phyloP scores from a whole-genome alignment of 1,284 basidiomycete species.

The Grifola frondosa region DNA sequence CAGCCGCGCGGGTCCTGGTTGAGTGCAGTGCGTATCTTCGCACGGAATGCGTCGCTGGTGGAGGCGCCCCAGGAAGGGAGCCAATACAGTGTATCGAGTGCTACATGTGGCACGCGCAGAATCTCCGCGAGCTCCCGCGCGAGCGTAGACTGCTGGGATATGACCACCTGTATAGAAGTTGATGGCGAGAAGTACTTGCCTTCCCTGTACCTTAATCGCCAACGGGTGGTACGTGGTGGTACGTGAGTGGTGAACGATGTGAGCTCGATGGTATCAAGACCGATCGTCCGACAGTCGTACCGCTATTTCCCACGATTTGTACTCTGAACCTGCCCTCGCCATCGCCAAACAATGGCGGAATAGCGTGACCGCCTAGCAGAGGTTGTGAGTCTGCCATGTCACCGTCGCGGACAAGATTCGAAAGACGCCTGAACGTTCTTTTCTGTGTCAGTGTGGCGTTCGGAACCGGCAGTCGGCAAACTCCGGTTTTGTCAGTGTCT shows the following conservation, averaged over 20 bases:
- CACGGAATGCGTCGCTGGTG: constrained; percentile 21
- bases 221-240: too few relatives aligned
- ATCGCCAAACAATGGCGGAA: constrained; percentile 47
- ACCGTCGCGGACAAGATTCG: too few relatives aligned
- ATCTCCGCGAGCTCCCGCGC: constrained; percentile 42
- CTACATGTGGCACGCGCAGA: constrained; percentile 34
- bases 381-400: too few relatives aligned
- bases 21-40: constrained; percentile 18
- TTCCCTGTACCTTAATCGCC: constrained; percentile 15
- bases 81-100: constrained; percentile 27
- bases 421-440: too few relatives aligned
- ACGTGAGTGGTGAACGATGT: not conserved
- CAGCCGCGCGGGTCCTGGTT: constrained; percentile 20
- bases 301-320: constrained; percentile 54
- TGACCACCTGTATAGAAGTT: not conserved
- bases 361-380: too few relatives aligned
- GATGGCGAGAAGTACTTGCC: constrained; percentile 7
- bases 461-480: too few relatives aligned
- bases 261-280: not conserved
- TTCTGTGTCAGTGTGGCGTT: too few relatives aligned
- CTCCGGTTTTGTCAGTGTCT: too few relatives aligned
- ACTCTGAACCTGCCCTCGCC: constrained; percentile 47
- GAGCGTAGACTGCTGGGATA: constrained; percentile 50
- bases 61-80: constrained; percentile 22
- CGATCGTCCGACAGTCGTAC: constrained; percentile 36